These are phyloP conservation scores for Lepidium campestre DNA, from an alignment of 441 rosid genomes.

Conservation along the genomic window DNA sequence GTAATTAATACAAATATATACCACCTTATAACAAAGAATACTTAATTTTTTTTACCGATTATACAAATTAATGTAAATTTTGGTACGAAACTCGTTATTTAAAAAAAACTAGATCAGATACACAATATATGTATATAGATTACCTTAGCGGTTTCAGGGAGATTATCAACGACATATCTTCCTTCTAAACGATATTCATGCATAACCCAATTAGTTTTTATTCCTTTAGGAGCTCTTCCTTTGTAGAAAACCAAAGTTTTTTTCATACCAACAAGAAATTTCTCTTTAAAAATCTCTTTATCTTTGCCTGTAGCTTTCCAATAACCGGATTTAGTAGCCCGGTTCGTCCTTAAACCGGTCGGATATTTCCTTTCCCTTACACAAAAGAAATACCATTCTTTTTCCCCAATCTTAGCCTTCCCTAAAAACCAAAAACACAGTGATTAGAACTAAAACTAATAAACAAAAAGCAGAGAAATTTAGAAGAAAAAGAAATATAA, in stretches of 20 bases:
- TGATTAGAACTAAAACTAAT: not conserved
- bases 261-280: slow-evolving; percentile 83
- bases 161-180: slow-evolving; percentile 39
- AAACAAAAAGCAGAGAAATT: not conserved
- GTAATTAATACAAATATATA: too few species aligned
- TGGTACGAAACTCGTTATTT: not conserved
- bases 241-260: slow-evolving; percentile 84
- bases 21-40: too few species aligned
- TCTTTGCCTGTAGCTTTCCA: slow-evolving; percentile 98
- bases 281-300: slow-evolving; percentile 65
- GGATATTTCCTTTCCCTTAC: slow-evolving; percentile 55
- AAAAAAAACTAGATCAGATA: not conserved
- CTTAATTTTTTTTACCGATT: too few species aligned
- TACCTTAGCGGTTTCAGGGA: slow-evolving; percentile 70
- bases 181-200: slow-evolving; percentile 82
- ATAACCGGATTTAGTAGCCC: slow-evolving; percentile 82
- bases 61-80: too few species aligned
- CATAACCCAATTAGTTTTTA: slow-evolving; percentile 78
- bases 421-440: slow-evolving; percentile 27
- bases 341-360: slow-evolving; percentile 63
- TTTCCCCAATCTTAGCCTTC: slow-evolving; percentile 92
- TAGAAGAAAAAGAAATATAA: not conserved
- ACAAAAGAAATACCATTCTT: slow-evolving; percentile 61
- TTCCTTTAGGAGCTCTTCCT: slow-evolving; percentile 71
- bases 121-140: not conserved